Evolutionary conservation across 2,329 filamentous ascomycete genomes (phyloP).

Genomic region (Verticillium dahliae): DNA sequence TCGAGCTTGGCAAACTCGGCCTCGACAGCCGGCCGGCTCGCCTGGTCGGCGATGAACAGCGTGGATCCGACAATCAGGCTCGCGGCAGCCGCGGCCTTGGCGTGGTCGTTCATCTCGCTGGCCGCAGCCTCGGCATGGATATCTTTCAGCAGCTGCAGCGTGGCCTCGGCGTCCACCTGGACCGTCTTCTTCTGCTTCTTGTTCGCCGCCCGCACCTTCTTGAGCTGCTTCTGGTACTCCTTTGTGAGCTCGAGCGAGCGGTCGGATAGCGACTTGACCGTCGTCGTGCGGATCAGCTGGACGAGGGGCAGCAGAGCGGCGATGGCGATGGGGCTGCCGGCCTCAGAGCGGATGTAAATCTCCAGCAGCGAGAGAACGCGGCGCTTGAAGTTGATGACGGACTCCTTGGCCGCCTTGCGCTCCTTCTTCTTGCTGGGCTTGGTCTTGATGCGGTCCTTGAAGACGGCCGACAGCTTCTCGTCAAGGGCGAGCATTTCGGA

Average conservation of each 20-base stretch:
- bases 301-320: conserved; percentile 70
- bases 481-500: conserved; percentile 92
- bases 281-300: conserved; percentile 69
- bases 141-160: conserved; percentile 52
- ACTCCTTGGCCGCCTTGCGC: conserved; percentile 80
- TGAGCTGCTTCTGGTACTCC: conserved; percentile 62
- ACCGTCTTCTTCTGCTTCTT: conserved; percentile 35
- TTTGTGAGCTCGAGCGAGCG: conserved; percentile 69
- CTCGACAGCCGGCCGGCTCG: conserved; percentile 47
- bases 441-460: conserved; percentile 65
- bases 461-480: conserved; percentile 74
- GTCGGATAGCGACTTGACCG: conserved; percentile 66
- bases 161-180: conserved; percentile 29
- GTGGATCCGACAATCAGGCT: conserved; percentile 61
- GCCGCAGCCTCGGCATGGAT: conserved; percentile 64
- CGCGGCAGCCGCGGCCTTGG: conserved; percentile 66
- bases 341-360: conserved; percentile 77
- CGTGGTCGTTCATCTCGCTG: conserved; percentile 61
- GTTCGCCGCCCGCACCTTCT: conserved; percentile 40
- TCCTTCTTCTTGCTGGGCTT: conserved; percentile 69
- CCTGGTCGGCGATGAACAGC: conserved; percentile 42
- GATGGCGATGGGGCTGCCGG: conserved; percentile 60
- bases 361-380: conserved; percentile 82
- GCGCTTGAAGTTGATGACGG: conserved; percentile 90
- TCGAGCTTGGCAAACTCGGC: conserved; percentile 59